These are phyloP conservation scores for Eucalyptus grandis DNA, from an alignment of 345 rosid genomes.

Conservation along the genomic window DNA sequence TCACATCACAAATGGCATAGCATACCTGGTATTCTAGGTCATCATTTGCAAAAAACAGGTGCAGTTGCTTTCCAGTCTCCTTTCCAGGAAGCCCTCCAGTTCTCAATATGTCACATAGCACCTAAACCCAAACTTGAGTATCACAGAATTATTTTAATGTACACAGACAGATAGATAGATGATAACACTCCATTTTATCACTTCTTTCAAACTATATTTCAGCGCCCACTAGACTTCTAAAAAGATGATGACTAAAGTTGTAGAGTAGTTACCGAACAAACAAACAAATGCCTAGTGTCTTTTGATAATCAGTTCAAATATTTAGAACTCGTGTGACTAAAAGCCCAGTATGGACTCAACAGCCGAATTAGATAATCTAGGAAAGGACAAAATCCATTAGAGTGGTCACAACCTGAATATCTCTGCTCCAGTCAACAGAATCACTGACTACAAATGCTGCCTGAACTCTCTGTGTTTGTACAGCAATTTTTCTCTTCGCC, in stretches of 20 bases:
- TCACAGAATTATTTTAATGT: neutral
- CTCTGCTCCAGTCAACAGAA: conserved; percentile 90
- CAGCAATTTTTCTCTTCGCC: neutral
- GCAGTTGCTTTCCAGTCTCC: conserved; percentile 29
- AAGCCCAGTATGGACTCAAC: neutral
- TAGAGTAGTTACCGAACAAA: neutral
- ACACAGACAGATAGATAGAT: neutral
- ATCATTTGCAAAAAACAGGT: conserved; percentile 64
- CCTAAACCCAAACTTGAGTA: conserved; percentile 22
- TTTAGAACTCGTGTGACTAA: neutral
- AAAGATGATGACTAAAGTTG: neutral
- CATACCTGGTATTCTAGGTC: conserved; percentile 84
- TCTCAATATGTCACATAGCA: conserved; percentile 76
- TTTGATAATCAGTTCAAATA: neutral
- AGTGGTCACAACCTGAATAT: conserved; percentile 49
- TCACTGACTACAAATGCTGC: conserved; percentile 89
- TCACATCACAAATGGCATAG: neutral
- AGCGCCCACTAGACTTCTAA: neutral
- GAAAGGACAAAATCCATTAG: neutral
- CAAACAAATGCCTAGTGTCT: neutral
- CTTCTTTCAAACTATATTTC: neutral
- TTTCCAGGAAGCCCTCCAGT: conserved; percentile 88
- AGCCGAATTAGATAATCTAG: neutral
- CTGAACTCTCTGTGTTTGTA: conserved; percentile 46
- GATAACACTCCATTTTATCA: neutral